Base-by-base conservation (phyloP, 495 filamentous ascomycete species). In the Talaromyces adpressus region DNA sequence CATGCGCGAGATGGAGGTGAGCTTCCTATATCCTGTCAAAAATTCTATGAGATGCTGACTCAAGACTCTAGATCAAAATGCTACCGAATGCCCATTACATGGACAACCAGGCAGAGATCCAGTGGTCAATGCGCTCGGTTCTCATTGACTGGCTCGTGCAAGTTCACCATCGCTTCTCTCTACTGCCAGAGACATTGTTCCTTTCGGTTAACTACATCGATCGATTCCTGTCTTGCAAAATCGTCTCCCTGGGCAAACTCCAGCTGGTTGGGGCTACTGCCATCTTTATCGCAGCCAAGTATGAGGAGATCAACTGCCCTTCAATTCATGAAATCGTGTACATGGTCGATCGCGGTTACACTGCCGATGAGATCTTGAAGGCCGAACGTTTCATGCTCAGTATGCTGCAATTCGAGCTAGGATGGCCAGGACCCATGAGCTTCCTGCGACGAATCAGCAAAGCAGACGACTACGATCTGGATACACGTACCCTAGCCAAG, bases 91-190 rank as follows among this genome's bases (percentile, higher is more conserved):
- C 90, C 2, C 85, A 93, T 68, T 98, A 98, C 79, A 98, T 98
- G 95, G 91, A 96, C 57, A 87, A 89, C 59, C 94, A 98, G 72
- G 85, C 87, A n/a, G 93, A 98, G 73, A 93, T 98, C 62, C 91
- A 96, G 73, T 98, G 95, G 95, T 96, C 93, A 0, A 97, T 97
- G 93, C 91, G 94, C 53, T 87, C 93, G 9, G 91, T 98, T 52
- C 85, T 98, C 60, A 96, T 98, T 88, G 95, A 98, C 73, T 98
- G 94, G 94, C 82, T 98, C 9, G 88, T 97, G 49, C 93, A 98
- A 72, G 94, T 98, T 22, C 94, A 98, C 70, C 83, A 87, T 67
- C 91, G 95, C 52, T 98, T 98, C 78, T 82, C 82, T 23, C 82
- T 98, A 12, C 85, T 97, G 2, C 94, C 94, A 6, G 95, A 98